phyloP scores from a whole-genome alignment of 768 basidiomycete species.

The Tulasnella sp. region DNA sequence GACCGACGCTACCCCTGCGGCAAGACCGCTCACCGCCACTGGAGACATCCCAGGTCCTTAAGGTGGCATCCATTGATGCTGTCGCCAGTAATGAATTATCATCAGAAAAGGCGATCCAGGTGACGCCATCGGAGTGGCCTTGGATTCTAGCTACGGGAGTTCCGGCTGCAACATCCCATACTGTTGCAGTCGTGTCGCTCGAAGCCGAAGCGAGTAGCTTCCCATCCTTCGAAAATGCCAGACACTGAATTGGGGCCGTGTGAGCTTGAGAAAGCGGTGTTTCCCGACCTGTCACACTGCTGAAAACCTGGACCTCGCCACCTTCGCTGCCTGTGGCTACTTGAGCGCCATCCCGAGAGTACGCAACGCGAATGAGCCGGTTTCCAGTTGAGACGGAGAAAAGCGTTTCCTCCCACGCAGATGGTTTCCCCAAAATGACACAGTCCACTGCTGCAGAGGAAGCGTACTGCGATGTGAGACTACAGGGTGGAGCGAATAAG shows the following conservation, averaged over 20 bases:
- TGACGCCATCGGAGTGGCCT: background rate
- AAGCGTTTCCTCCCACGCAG: no score
- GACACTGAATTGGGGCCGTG: background rate
- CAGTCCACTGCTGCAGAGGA: no score
- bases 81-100: background rate
- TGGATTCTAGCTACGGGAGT: background rate
- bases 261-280: background rate
- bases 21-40: background rate
- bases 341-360: no score
- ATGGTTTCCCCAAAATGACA: no score
- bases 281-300: background rate
- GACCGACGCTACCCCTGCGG: no score
- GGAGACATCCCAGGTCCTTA: background rate
- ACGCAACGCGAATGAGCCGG: no score
- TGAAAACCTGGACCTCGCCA: background rate
- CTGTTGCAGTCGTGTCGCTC: background rate
- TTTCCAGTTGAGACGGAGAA: no score
- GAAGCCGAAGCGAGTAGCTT: background rate
- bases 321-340: no score
- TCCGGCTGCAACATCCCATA: background rate
- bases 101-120: background rate
- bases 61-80: background rate
- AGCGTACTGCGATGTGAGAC: no score
- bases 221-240: slow-evolving; percentile 1
- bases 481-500: no score